Evolutionary conservation across 805 yeast genomes (phyloP), one percentile per base, ranked within the genome.

Genomic region (Teunomyces atbi): DNA sequence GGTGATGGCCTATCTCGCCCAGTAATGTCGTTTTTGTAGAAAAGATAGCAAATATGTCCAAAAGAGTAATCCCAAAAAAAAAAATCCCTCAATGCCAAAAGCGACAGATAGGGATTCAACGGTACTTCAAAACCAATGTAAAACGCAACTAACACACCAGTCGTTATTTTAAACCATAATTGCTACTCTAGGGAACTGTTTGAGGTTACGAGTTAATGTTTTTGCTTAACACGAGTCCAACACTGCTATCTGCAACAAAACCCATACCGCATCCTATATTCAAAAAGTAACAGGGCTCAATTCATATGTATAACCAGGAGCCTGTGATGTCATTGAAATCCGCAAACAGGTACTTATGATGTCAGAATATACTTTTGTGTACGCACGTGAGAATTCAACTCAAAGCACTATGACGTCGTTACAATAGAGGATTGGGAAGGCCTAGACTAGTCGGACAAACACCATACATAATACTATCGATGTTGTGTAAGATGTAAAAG

Each of bases 301-400:
- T 21, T 36, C 18, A 3, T 10, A 5, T 20, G 18, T 21, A 16
- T n/a, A 21, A 8, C 26, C 39, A 5, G 26, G 16, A 36, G 20
- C 23, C 13, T 20, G 39, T 36, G 39, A 36, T 36, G 23, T 36
- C 39, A 36, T 36, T 8, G 3, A 7, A 15, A 13, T 12, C 13
- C 15, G n/a, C 11, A 11, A 19, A 10, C 16, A 13, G 21, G 16
- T 19, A 21, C 2, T 6, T 36, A 36, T 36, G 39, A 36, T 36
- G 39, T 36, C 39, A 36, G 23, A 36, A 6, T n/a, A 11, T 11
- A 26, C 15, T 36, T 36, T 36, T 36, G 39, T 36, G 39, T 36
- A 10, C 21, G 39, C 39, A 36, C 39, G 39, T 36, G 28, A 36
- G 39, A 36, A 36, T 36, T n/a, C 10, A n/a, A 5, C 11, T 5